Percentiles rank a stretch among this genome's conserved stretches.
These are phyloP conservation scores for Pichia deserticola DNA, from an alignment of 805 yeast species.

Conservation along the genomic window DNA sequence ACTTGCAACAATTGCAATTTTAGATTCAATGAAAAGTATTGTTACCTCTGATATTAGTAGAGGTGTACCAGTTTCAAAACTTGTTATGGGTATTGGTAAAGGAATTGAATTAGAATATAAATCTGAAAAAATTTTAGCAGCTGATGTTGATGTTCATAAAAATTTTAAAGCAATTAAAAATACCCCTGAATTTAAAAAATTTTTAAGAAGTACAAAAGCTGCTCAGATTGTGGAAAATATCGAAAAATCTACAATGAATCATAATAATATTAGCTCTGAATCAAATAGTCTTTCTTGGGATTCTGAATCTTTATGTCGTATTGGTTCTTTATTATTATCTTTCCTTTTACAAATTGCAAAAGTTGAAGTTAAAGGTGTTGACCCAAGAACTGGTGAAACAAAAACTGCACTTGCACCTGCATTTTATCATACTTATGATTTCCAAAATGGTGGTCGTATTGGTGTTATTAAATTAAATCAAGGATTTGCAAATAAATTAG, in stretches of 20 bases:
- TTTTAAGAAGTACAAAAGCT: conserved; percentile 29
- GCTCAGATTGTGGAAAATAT: conserved; percentile 21
- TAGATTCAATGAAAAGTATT: conserved; percentile 69
- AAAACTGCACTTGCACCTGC: conserved; percentile 83
- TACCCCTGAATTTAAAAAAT: conserved; percentile 34
- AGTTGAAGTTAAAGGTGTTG: conserved; percentile 69
- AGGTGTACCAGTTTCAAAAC: conserved; percentile 80
- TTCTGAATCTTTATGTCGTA: conserved; percentile 42
- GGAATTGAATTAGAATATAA: conserved; percentile 81
- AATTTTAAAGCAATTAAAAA: conserved; percentile 44
- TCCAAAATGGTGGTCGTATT: conserved; percentile 64
- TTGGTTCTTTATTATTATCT: conserved; percentile 76
- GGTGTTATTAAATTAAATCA: conserved; percentile 79
- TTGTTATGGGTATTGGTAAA: conserved; percentile 72
- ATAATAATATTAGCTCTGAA: conserved; percentile 11
- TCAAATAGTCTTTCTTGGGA: conserved; percentile 21
- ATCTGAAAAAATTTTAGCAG: conserved; percentile 53
- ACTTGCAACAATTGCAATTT: conserved; percentile 73
- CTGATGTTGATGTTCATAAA: conserved; percentile 49
- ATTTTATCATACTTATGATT: conserved; percentile 81
- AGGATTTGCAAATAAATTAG: conserved; percentile 55
- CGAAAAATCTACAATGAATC: conserved; percentile 14
- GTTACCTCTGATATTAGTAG: conserved; percentile 69
- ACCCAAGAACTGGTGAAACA: conserved; percentile 64
- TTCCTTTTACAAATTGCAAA: conserved; percentile 75